Base-by-base conservation (phyloP, 106 monocot species). In the Apostasia ramifera region DNA sequence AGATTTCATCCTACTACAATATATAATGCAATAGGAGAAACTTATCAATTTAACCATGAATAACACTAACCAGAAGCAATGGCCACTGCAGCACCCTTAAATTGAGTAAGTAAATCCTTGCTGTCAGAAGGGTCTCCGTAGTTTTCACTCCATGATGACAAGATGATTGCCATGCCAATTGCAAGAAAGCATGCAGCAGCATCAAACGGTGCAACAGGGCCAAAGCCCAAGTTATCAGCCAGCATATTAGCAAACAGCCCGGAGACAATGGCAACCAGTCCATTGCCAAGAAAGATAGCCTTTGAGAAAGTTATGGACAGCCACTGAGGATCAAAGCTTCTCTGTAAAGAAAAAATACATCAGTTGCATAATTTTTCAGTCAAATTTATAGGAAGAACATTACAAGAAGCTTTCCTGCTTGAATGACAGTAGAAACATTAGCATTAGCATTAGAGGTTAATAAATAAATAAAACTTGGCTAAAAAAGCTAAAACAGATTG, bases 231-330 rank as follows among this genome's bases (percentile, higher is more conserved):
- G 58, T 82, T 98, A 72, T 93, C 97, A 3, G 87, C 83, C 51
- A 98, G 67, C 3, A 93, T 1, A 73, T 90, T 98, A 57, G 87
- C 97, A 72, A 98, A 85, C 61, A 98, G 76, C 65, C 92, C 92
- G 68, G 83, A 52, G 2, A 98, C 54, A 47, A 98, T 98, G 7
- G 97, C 97, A 57, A 92, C 44, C 6, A 98, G 81, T 62, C 97
- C 97, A 85, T 98, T 98, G 13, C 97, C 97, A 80, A 98, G 90
- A 72, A 98, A 93, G 76, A 98, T 98, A 47, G 97, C 97, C 80
- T 98, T 98, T 14, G 97, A 98, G 85, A 98, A 97, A 44, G 90
- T 98, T 39, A 98, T 59, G 6, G 97, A 98, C 54, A 98, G 78
- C 97, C 97, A 98, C 55, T 98, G 92, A 67, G 89, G 72, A 40